Evolutionary conservation across 2,329 filamentous ascomycete species (phyloP).

Genomic region (Didymellaceae sp.): DNA sequence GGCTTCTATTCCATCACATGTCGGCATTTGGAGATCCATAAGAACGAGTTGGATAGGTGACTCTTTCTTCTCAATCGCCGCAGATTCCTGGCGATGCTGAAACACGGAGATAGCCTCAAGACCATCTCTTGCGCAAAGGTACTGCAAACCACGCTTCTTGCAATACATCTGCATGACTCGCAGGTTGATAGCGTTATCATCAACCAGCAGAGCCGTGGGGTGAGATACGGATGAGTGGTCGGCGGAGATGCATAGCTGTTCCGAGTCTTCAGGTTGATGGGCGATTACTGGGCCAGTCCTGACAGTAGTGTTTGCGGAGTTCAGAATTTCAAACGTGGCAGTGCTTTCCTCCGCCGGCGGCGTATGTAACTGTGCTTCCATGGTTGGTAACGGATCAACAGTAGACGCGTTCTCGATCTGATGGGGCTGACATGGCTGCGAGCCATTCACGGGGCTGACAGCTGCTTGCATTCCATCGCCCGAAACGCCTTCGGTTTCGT

Average conservation of each 20-base stretch:
- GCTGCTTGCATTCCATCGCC: no score
- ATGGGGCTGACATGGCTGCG: no score
- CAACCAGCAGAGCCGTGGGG: background rate
- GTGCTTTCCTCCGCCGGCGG: no score
- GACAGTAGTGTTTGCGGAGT: background rate
- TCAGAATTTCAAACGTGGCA: background rate
- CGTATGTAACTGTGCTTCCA: no score
- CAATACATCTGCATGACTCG: slow-evolving; percentile 2
- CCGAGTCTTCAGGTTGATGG: no score
- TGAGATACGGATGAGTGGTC: background rate
- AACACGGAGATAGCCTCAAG: background rate
- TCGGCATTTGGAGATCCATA: slow-evolving; percentile 1
- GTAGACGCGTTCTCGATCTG: no score
- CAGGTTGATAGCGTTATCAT: background rate
- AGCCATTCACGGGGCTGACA: no score
- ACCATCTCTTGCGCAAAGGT: background rate
- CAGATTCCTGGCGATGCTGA: background rate
- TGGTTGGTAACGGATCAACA: no score
- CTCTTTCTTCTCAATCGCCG: background rate
- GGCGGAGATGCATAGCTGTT: background rate
- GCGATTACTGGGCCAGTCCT: no score
- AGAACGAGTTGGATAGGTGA: background rate
- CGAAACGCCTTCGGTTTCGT: no score
- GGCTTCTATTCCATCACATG: background rate
- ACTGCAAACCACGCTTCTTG: background rate